Evolutionary conservation across 352 stramenopile species (phyloP), one percentile per base, ranked within the genome.

Genomic region (Globisporangium camurandrum): DNA sequence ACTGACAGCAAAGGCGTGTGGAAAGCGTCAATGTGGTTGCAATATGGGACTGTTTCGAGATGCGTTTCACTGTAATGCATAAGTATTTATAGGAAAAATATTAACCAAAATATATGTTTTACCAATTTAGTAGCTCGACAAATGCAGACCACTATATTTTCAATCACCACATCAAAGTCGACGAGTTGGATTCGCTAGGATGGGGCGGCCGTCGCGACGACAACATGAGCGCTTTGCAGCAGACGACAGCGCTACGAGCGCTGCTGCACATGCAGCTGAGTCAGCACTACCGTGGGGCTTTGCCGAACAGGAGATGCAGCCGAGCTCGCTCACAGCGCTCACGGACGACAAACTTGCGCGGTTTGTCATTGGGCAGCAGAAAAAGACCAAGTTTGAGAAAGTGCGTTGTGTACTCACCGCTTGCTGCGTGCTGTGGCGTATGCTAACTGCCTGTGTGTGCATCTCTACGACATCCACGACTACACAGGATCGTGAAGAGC

Each of bases 341-440:
- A 88, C 78, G 27, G 78, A 89, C 61, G 78, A 89, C 52, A 89
- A 89, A 51, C 60, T 89, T 44, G 78, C 78, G 62, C 73, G 75
- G 11, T 89, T 89, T 42, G 77, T 83, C 34, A 62, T 94, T 31
- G 83, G 80, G 14, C 62, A 75, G 47, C 74, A 90, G 61, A 88
- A 87, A 54, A 94, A 94, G 50, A 90, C 77, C 63, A 89, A 88
- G 67, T 94, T 92, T 48, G 74, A 92, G 49, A 87, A 88, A 66
- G 78, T 86, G 59, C 20, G 11, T 46, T 14, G 0, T 41, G 20
- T 20, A 23, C 19, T 22, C 26, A 2, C 2, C 16, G n/a, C 3
- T 16, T 45, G 17, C 11, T 46, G 7, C 17, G 11, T 7, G 12
- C 12, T 19, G 9, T 49, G 14, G 9, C 41, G 39, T 26, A 39